Percentiles rank a stretch among this genome's conserved stretches.
Evolutionary conservation across 192 early-diverging fungal genomes (phyloP).

Genomic region (Paraglomus brasilianum): DNA sequence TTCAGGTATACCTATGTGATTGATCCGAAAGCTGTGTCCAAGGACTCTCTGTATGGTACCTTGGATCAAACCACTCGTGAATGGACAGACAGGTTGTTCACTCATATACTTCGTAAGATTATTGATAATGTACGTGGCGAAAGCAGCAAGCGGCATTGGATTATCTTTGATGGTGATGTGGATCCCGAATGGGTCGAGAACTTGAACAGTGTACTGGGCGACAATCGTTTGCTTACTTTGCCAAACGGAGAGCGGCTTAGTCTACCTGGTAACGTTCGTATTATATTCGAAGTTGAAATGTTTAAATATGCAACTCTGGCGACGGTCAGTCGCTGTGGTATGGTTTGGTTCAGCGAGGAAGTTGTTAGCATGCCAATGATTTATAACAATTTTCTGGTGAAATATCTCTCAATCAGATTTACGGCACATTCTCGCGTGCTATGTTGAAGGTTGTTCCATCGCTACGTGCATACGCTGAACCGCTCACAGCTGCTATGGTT

Average conservation of each 20-base stretch:
- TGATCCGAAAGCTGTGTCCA: conserved; percentile 97
- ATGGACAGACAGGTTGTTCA: conserved; percentile 99
- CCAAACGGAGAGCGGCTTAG: conserved; percentile 98
- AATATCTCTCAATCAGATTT: conserved; percentile 91
- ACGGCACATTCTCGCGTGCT: conserved; percentile 88
- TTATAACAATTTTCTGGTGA: conserved; percentile 84
- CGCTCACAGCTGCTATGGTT: conserved; percentile 94
- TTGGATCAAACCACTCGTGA: conserved; percentile 97
- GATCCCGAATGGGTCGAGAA: conserved; percentile 99
- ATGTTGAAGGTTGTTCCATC: conserved; percentile 92
- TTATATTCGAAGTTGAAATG: conserved; percentile 99
- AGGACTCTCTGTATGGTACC: conserved; percentile 95
- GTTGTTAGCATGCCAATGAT: conserved; percentile 81
- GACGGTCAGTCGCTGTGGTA: conserved; percentile 98
- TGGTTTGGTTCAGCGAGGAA: conserved; percentile 99
- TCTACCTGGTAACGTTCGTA: conserved; percentile 92
- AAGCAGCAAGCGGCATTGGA: conserved; percentile 93
- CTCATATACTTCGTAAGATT: conserved; percentile 95
- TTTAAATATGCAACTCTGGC: conserved; percentile 96
- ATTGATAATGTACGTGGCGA: conserved; percentile 98
- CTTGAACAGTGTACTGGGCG: conserved; percentile 94
- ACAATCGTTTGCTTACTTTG: conserved; percentile 94
- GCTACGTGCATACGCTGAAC: conserved; percentile 85
- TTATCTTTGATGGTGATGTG: conserved; percentile 99
- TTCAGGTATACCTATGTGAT: conserved; percentile 94